Conservation (phyloP, 805 yeast genomes). For the Candida oleophila region DNA sequence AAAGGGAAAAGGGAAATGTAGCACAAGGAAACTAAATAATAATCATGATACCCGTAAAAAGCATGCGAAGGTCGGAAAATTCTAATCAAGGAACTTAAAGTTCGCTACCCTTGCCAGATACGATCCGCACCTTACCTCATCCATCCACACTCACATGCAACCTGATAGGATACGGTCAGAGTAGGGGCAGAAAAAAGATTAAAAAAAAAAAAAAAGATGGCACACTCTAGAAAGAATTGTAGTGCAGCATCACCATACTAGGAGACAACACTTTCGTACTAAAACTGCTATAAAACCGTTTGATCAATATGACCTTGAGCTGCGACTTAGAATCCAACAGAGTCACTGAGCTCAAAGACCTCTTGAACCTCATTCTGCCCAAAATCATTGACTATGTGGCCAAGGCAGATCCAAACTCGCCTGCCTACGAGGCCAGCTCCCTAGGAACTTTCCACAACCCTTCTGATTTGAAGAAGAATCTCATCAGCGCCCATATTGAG, state of each 20-base stretch:
- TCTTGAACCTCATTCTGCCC: slow-evolving; percentile 52
- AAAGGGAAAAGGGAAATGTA: too few relatives aligned
- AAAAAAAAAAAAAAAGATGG: too few relatives aligned
- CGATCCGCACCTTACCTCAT: too few relatives aligned
- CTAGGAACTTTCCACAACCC: slow-evolving; percentile 59
- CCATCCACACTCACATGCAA: neutral
- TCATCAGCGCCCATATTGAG: slow-evolving; percentile 9
- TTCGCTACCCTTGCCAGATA: too few relatives aligned
- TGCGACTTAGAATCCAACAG: slow-evolving; percentile 49
- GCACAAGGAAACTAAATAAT: too few relatives aligned
- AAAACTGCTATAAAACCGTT: too few relatives aligned
- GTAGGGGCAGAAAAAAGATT: neutral
- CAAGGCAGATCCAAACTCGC: slow-evolving; percentile 39
- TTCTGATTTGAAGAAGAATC: slow-evolving; percentile 34
- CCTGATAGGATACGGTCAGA: neutral
- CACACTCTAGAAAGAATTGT: too few relatives aligned
- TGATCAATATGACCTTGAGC: slow-evolving; percentile 10
- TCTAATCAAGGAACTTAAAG: too few relatives aligned
- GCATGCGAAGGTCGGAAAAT: too few relatives aligned
- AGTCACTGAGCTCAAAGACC: slow-evolving; percentile 54
- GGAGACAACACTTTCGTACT: too few relatives aligned
- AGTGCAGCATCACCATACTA: neutral
- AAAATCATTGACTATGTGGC: slow-evolving; percentile 53
- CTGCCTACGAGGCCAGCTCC: slow-evolving; percentile 33
- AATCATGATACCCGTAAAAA: too few relatives aligned